phyloP scores from a whole-genome alignment of 352 stramenopile species.

The Pythium scleroteichum region DNA sequence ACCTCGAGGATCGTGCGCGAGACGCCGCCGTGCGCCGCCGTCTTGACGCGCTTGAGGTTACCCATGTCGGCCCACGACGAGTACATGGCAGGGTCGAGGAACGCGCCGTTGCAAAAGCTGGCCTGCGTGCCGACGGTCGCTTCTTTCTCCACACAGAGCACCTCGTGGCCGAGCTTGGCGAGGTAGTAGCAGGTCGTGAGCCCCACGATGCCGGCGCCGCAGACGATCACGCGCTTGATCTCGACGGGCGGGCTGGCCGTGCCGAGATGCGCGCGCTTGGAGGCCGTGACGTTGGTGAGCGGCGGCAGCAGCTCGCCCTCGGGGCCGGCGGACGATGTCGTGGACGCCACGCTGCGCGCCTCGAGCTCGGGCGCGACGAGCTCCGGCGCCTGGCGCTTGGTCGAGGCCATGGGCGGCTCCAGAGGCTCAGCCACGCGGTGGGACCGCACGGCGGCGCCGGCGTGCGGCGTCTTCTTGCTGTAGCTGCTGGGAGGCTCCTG shows the following conservation, averaged over 20 bases:
- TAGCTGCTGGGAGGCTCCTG: slow-evolving; percentile 1
- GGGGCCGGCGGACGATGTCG: slow-evolving; percentile 17
- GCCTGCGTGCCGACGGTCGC: slow-evolving; percentile 75
- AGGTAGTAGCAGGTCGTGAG: slow-evolving; percentile 87
- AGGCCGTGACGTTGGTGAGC: slow-evolving; percentile 52
- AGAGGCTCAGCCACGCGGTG: slow-evolving; percentile 25
- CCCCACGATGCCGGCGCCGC: slow-evolving; percentile 82
- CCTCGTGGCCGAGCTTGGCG: slow-evolving; percentile 82
- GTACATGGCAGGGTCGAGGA: slow-evolving; percentile 83
- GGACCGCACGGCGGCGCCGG: slow-evolving; percentile 9
- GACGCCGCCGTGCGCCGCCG: slow-evolving; percentile 1
- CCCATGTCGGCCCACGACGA: slow-evolving; percentile 77
- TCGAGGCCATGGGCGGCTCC: slow-evolving; percentile 24
- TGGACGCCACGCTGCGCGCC: slow-evolving; percentile 20
- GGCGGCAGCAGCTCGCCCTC: slow-evolving; percentile 62
- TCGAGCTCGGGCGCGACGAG: slow-evolving; percentile 4
- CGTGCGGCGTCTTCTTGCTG: neutral
- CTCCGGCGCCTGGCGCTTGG: neutral
- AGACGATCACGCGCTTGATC: slow-evolving; percentile 84
- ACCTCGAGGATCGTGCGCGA: slow-evolving; percentile 26
- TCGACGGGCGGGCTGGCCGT: slow-evolving; percentile 15
- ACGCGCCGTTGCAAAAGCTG: slow-evolving; percentile 80
- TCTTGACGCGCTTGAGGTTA: slow-evolving; percentile 44
- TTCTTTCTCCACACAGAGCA: slow-evolving; percentile 87
- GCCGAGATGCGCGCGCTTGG: slow-evolving; percentile 47